phyloP scores from a whole-genome alignment of 2,329 filamentous ascomycete genomes.

The Fusarium foetens region DNA sequence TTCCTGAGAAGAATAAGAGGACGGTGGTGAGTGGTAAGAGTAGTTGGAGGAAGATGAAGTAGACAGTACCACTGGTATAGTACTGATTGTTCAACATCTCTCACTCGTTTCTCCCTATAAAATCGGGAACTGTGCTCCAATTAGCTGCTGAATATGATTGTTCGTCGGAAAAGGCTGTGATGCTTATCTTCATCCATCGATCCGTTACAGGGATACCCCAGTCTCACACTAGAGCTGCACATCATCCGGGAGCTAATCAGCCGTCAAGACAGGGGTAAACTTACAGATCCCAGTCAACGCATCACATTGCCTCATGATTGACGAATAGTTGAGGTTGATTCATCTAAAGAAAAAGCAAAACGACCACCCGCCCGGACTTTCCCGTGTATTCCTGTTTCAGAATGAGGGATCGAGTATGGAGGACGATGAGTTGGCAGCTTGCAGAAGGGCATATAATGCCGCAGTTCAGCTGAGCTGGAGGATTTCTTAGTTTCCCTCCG shows the following conservation, averaged over 20 bases:
- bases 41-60: slow-evolving; percentile 25
- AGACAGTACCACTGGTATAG: not conserved
- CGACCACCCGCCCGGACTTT: not conserved
- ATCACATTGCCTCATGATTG: not conserved
- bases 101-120: not conserved
- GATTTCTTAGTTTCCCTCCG: not conserved
- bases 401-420: not conserved
- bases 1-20: slow-evolving; percentile 53
- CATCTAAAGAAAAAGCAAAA: slow-evolving; percentile 9
- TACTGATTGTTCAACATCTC: not conserved
- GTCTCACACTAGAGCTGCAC: slow-evolving; percentile 9
- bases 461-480: not conserved
- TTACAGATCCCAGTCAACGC: not conserved
- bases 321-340: not conserved
- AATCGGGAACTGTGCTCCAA: not conserved
- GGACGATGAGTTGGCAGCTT: not conserved
- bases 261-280: slow-evolving; percentile 1
- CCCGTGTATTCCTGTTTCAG: not conserved
- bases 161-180: not conserved
- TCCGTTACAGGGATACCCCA: not conserved
- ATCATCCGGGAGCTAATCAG: slow-evolving; percentile 15
- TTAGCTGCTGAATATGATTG: not conserved
- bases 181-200: not conserved
- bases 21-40: slow-evolving; percentile 4
- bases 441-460: slow-evolving; percentile 6